Conservation (phyloP, 2,329 filamentous ascomycete species). For the Pseudogymnoascus sp. region DNA sequence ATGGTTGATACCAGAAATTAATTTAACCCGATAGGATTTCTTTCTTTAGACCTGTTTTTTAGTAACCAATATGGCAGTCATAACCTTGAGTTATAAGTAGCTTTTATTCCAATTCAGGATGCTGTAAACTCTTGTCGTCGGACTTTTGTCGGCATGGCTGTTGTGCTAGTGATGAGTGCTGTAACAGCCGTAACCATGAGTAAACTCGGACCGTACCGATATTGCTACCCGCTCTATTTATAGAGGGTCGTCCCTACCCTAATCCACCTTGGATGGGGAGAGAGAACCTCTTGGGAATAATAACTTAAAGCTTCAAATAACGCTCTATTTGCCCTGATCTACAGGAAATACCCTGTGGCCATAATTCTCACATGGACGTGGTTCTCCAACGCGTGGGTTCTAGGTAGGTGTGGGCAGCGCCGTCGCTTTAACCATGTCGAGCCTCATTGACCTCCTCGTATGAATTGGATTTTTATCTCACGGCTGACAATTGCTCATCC, state of each 20-base stretch:
- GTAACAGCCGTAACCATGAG: neutral
- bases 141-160: neutral
- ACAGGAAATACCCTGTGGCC: neutral
- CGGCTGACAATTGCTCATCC: neutral
- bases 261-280: neutral
- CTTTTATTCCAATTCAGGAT: neutral
- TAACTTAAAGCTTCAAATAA: neutral
- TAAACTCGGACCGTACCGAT: neutral
- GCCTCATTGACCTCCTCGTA: neutral
- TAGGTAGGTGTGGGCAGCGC: neutral
- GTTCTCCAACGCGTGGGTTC: neutral
- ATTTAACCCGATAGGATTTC: neutral
- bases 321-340: neutral
- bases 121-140: neutral
- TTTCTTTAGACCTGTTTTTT: neutral
- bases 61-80: neutral
- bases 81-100: neutral
- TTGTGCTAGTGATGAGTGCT: neutral
- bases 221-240: neutral
- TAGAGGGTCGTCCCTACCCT: neutral
- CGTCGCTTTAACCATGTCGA: neutral
- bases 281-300: neutral
- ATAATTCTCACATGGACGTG: neutral
- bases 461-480: neutral
- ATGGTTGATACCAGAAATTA: no score